A percentile compares a stretch with the other conserved stretches of the same genome.
Conservation (phyloP, 768 basidiomycete species). For the Kwoniella dejecticola region DNA sequence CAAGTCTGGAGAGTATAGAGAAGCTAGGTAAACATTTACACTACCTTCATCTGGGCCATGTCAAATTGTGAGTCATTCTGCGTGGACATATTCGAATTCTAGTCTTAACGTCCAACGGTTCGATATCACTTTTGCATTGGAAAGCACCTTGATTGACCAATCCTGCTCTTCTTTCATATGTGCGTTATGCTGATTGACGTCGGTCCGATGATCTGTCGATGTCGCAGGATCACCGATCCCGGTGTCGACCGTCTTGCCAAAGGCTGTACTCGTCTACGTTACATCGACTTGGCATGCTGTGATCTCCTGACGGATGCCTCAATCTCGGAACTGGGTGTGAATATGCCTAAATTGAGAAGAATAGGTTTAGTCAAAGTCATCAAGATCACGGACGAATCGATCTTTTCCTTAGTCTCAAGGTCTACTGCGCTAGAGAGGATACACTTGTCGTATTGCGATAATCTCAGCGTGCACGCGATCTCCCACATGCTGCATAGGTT, state of each 20-base stretch:
- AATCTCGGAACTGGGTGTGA: conserved; percentile 80
- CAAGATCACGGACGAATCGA: conserved; percentile 90
- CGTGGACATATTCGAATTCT: no score
- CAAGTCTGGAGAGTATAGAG: conserved; percentile 78
- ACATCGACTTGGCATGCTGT: conserved; percentile 95
- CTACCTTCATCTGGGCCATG: conserved; percentile 93
- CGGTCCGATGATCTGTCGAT: no score
- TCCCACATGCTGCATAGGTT: conserved; percentile 85
- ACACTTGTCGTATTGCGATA: conserved; percentile 95
- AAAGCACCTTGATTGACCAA: no score
- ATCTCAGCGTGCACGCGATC: conserved; percentile 86
- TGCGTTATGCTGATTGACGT: no score
- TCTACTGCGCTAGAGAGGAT: conserved; percentile 88
- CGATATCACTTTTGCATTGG: no score
- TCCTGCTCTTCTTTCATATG: no score
- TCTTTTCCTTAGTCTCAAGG: conserved; percentile 82
- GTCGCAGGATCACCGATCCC: conserved; percentile 87
- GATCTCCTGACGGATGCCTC: conserved; percentile 85
- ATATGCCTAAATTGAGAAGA: conserved; percentile 82
- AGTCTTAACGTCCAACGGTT: no score
- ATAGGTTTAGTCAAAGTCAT: conserved; percentile 92
- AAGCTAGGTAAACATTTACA: conserved; percentile 88
- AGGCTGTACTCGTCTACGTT: conserved; percentile 83
- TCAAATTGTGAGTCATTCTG: conserved; percentile 56
- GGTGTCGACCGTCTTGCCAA: conserved; percentile 81